A percentile compares a stretch with the other conserved stretches of the same genome.
Evolutionary conservation across 2,329 filamentous ascomycete species (phyloP).

Genomic region (Aspergillus bombycis): DNA sequence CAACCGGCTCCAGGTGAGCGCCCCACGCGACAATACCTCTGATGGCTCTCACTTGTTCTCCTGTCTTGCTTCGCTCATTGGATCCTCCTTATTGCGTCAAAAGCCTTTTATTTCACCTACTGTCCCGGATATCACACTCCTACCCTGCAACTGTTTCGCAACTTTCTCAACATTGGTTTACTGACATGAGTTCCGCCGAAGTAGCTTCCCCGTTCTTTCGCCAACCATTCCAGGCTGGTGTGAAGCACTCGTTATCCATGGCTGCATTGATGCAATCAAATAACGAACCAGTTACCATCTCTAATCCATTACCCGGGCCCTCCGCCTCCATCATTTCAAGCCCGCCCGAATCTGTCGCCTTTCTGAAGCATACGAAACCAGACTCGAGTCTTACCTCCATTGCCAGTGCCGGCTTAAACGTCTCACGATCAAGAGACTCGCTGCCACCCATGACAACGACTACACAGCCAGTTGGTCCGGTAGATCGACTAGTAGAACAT

Average conservation of each 20-base stretch:
- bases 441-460: slow-evolving; percentile 46
- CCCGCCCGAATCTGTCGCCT: slow-evolving; percentile 35
- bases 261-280: slow-evolving; percentile 47
- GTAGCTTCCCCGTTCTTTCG: slow-evolving; percentile 35
- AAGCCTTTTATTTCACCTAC: slow-evolving; percentile 9
- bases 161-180: slow-evolving; percentile 6
- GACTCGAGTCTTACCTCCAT: slow-evolving; percentile 45
- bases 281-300: slow-evolving; percentile 44
- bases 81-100: slow-evolving; percentile 11
- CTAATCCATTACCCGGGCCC: slow-evolving; percentile 37
- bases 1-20: slow-evolving; percentile 45
- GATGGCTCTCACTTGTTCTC: slow-evolving; percentile 10
- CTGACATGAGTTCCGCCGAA: slow-evolving; percentile 42
- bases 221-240: slow-evolving; percentile 36
- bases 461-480: slow-evolving; percentile 61
- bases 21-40: slow-evolving; percentile 38
- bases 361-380: slow-evolving; percentile 41
- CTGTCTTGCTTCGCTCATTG: slow-evolving; percentile 10
- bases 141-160: background rate
- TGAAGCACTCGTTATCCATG: slow-evolving; percentile 42
- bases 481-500: slow-evolving; percentile 34
- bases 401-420: slow-evolving; percentile 47
- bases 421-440: slow-evolving; percentile 41
- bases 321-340: slow-evolving; percentile 34
- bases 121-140: background rate